phyloP scores from a whole-genome alignment of 1,139 yeast species.

The Pichia sp. region DNA sequence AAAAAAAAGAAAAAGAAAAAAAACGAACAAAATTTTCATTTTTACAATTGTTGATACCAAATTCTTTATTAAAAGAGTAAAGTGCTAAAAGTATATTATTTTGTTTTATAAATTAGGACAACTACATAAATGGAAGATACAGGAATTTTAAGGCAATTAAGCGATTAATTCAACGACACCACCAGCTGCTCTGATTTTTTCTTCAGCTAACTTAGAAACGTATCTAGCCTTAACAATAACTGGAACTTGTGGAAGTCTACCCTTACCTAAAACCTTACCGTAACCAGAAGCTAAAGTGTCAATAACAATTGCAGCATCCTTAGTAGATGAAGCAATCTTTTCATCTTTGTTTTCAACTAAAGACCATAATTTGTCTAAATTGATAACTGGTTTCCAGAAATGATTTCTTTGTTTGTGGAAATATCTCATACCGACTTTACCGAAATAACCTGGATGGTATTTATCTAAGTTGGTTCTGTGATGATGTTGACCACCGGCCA shows the following conservation, averaged over 20 bases:
- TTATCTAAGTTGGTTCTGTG: conserved; percentile 99
- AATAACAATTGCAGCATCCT: conserved; percentile 96
- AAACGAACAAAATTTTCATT: too few relatives aligned
- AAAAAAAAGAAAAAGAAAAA: too few relatives aligned
- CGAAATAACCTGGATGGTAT: conserved; percentile 99
- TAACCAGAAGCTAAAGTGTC: conserved; percentile 99
- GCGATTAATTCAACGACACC: conserved; percentile 99
- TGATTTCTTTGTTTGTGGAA: conserved; percentile 96
- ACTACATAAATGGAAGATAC: conserved; percentile 1
- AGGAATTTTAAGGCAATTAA: too few relatives aligned
- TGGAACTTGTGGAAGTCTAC: conserved; percentile 96
- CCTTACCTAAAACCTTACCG: conserved; percentile 99
- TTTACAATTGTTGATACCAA: too few relatives aligned
- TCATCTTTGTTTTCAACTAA: conserved; percentile 94
- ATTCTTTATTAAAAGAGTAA: neutral
- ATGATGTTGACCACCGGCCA: conserved; percentile 99
- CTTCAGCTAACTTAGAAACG: conserved; percentile 98
- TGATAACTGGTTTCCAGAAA: conserved; percentile 97
- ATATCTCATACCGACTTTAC: conserved; percentile 99
- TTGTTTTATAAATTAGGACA: neutral
- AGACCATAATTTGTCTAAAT: conserved; percentile 99
- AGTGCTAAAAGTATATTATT: conserved; percentile 1
- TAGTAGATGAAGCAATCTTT: conserved; percentile 78
- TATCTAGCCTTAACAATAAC: conserved; percentile 99
- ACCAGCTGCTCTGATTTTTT: conserved; percentile 99